Evolutionary conservation across 2,329 filamentous ascomycete genomes (phyloP).

Genomic region (Neonectria punicea): DNA sequence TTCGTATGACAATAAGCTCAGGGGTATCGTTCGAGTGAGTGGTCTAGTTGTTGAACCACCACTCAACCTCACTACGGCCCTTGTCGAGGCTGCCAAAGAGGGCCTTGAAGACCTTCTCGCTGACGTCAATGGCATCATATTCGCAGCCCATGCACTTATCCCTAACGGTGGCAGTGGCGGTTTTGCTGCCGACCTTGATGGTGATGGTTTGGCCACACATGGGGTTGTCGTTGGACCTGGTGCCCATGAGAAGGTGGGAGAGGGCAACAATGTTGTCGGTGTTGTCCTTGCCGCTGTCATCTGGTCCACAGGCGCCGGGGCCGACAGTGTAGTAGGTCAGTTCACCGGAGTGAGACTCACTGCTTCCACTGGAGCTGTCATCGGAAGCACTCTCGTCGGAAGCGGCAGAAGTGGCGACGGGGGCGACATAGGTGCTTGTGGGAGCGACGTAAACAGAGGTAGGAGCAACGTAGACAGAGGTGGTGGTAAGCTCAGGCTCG

Average conservation of each 20-base stretch:
- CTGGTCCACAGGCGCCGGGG: constrained; percentile 73
- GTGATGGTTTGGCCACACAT: constrained; percentile 76
- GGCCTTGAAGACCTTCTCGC: constrained; percentile 63
- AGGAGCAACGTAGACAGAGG: constrained; percentile 27
- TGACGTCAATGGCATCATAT: constrained; percentile 67
- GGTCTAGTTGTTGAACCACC: constrained; percentile 58
- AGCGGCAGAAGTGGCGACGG: constrained; percentile 25
- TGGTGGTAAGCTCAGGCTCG: constrained; percentile 19
- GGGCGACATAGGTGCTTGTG: constrained; percentile 24
- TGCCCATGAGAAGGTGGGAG: constrained; percentile 71
- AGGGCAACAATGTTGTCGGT: constrained; percentile 75
- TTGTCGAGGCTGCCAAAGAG: constrained; percentile 59
- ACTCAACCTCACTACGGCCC: constrained; percentile 55
- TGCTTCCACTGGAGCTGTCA: constrained; percentile 2
- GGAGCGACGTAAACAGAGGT: constrained; percentile 30
- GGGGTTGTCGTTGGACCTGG: constrained; percentile 72
- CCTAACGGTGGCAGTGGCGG: constrained; percentile 66
- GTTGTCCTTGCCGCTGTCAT: constrained; percentile 66
- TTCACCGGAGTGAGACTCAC: constrained; percentile 62
- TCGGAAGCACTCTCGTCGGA: neutral
- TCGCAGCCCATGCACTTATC: constrained; percentile 83
- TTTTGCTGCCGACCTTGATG: constrained; percentile 69
- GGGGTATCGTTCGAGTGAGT: neutral
- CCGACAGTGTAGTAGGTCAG: constrained; percentile 81
- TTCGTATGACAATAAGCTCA: neutral